These are phyloP conservation scores for Rubia occidens DNA, from an alignment of 305 asterid species.

Conservation along the genomic window DNA sequence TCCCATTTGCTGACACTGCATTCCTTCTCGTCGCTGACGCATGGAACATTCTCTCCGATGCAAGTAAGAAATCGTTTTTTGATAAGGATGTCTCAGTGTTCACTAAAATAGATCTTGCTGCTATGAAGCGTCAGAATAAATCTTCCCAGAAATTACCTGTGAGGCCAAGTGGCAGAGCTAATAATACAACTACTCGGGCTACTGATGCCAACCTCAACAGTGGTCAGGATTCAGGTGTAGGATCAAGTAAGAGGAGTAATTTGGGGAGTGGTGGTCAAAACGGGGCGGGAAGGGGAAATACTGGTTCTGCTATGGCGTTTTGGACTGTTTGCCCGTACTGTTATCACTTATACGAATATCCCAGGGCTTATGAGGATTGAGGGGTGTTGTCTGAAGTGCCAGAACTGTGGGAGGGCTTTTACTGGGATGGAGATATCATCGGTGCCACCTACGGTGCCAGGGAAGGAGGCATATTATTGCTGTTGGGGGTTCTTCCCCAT, in stretches of 20 bases:
- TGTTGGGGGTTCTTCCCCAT: constrained; percentile 87
- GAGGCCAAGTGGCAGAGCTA: constrained; percentile 43
- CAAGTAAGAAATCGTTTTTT: constrained; percentile 39
- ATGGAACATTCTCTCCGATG: constrained; percentile 72
- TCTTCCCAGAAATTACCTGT: constrained; percentile 51
- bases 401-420: constrained; percentile 61
- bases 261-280: constrained; percentile 14
- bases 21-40: constrained; percentile 81
- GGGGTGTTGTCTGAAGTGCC: constrained; percentile 68
- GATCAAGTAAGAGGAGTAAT: constrained; percentile 12
- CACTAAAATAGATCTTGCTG: constrained; percentile 57
- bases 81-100: constrained; percentile 50
- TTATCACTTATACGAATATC: constrained; percentile 60
- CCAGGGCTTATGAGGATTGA: constrained; percentile 47
- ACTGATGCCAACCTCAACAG: background rate
- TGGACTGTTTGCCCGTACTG: constrained; percentile 96
- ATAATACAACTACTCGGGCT: background rate
- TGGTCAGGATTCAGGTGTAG: constrained; percentile 12
- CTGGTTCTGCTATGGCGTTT: constrained; percentile 20
- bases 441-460: constrained; percentile 71
- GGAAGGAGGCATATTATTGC: constrained; percentile 76
- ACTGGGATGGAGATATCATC: constrained; percentile 53
- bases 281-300: constrained; percentile 8
- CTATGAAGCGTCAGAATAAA: constrained; percentile 24
- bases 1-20: constrained; percentile 68